A percentile compares a stretch with the other conserved stretches of the same genome.
Conservation (phyloP, 768 basidiomycete genomes). For the Fomitopsis serialis region DNA sequence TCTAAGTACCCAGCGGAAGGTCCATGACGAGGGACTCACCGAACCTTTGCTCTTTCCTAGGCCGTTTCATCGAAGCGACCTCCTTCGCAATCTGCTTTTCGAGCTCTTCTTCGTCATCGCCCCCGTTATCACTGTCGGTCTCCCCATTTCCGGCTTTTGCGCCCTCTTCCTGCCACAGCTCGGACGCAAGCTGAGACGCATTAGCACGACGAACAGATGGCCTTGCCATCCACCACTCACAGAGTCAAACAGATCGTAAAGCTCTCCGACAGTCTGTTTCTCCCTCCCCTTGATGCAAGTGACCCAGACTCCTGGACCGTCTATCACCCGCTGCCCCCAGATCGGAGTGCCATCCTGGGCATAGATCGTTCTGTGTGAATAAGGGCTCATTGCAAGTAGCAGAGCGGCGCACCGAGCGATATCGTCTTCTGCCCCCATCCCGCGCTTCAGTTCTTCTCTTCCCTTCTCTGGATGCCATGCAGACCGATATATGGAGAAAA, state of each 20-base stretch:
- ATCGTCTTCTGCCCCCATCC: constrained; percentile 20
- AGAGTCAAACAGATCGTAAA: constrained; percentile 74
- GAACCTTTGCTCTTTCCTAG: constrained; percentile 58
- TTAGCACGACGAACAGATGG: too few species aligned
- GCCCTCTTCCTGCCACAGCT: constrained; percentile 58
- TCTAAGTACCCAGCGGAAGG: not conserved
- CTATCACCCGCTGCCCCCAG: constrained; percentile 60
- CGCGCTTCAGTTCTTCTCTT: constrained; percentile 20
- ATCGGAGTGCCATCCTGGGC: constrained; percentile 63
- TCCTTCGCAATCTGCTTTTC: constrained; percentile 73
- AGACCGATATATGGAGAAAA: too few species aligned
- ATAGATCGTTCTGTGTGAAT: not conserved
- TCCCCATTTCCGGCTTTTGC: constrained; percentile 6
- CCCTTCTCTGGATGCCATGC: constrained; percentile 10
- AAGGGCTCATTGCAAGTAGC: not conserved
- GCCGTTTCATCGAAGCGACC: constrained; percentile 63
- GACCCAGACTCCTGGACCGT: constrained; percentile 83
- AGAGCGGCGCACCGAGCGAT: constrained; percentile 12
- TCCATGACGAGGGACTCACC: constrained; percentile 34
- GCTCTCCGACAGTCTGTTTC: constrained; percentile 67
- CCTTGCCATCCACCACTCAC: constrained; percentile 35
- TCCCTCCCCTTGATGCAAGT: constrained; percentile 85
- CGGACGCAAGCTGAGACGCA: constrained; percentile 50
- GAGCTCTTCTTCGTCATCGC: constrained; percentile 41
- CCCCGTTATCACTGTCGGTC: constrained; percentile 16